Evolutionary conservation across 805 yeast genomes (phyloP).

Genomic region (Ogataea allantospora): DNA sequence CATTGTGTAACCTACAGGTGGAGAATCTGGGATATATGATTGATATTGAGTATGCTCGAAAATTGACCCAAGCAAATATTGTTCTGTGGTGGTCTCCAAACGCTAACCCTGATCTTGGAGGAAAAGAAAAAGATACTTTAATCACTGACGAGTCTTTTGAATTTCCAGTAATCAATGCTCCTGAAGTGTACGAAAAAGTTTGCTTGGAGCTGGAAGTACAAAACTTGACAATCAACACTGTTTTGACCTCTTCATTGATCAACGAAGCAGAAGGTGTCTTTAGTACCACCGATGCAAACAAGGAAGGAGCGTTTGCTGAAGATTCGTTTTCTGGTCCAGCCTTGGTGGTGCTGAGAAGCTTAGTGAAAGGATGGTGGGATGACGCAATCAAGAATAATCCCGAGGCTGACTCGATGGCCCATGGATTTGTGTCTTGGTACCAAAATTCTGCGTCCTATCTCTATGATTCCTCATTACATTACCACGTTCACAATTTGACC

Average conservation of each 20-base stretch:
- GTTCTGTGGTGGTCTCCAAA: constrained; percentile 93
- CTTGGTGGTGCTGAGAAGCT: constrained; percentile 60
- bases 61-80: constrained; percentile 58
- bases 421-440: constrained; percentile 82
- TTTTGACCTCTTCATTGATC: constrained; percentile 77
- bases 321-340: constrained; percentile 83
- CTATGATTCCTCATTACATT: constrained; percentile 75
- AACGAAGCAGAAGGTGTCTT: constrained; percentile 89
- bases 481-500: constrained; percentile 84
- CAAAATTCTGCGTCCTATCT: constrained; percentile 69
- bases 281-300: constrained; percentile 34
- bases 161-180: constrained; percentile 69
- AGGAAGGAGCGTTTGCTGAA: constrained; percentile 54
- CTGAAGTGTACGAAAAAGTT: constrained; percentile 78
- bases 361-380: constrained; percentile 94
- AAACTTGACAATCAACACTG: constrained; percentile 81
- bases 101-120: constrained; percentile 83
- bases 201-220: constrained; percentile 74
- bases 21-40: constrained; percentile 76
- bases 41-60: constrained; percentile 84
- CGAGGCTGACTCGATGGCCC: constrained; percentile 82
- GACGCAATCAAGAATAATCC: constrained; percentile 65
- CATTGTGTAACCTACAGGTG: constrained; percentile 79
- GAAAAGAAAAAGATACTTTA: constrained; percentile 60
- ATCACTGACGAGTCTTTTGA: constrained; percentile 53